A percentile compares a stretch with the other conserved stretches of the same genome.
phyloP scores from a whole-genome alignment of 192 early-diverging fungal species.

The Coemansia sp. region DNA sequence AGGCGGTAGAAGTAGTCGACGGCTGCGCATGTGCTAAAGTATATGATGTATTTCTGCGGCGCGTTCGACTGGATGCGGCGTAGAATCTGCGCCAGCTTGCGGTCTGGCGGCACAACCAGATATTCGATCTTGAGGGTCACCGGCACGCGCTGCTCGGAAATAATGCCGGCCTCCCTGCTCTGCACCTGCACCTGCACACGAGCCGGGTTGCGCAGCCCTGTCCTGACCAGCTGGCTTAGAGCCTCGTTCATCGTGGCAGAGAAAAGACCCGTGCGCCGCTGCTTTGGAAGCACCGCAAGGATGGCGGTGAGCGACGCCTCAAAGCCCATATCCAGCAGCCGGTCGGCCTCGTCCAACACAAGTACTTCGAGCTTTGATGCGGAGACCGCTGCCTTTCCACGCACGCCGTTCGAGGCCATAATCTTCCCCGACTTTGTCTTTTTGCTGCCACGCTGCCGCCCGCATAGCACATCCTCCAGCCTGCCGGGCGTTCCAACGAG shows the following conservation, averaged over 20 bases:
- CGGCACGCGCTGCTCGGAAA: constrained; percentile 21
- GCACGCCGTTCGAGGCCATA: constrained; percentile 38
- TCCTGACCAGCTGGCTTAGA: constrained; percentile 71
- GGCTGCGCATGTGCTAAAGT: constrained; percentile 91
- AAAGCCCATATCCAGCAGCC: constrained; percentile 94
- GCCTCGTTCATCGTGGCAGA: constrained; percentile 97
- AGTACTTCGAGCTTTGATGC: constrained; percentile 81
- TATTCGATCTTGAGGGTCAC: constrained; percentile 65
- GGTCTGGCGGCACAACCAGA: constrained; percentile 70
- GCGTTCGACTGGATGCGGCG: constrained; percentile 57
- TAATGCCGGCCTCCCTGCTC: constrained; percentile 22
- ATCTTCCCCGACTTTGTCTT: constrained; percentile 40
- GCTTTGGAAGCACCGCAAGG: constrained; percentile 79
- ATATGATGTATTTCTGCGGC: constrained; percentile 84
- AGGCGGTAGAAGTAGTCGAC: constrained; percentile 93
- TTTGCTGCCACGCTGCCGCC: constrained; percentile 28
- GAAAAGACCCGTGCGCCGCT: constrained; percentile 92
- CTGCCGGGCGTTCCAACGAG: constrained; percentile 90
- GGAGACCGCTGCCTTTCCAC: constrained; percentile 49
- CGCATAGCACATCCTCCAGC: constrained; percentile 71
- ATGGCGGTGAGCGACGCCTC: constrained; percentile 74
- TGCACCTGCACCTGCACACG: constrained; percentile 87
- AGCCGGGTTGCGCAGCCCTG: constrained; percentile 90
- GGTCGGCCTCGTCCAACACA: constrained; percentile 92
- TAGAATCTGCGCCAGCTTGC: constrained; percentile 75